Base-by-base conservation (phyloP, 495 filamentous ascomycete species). In the Tetracladium marchalianum region DNA sequence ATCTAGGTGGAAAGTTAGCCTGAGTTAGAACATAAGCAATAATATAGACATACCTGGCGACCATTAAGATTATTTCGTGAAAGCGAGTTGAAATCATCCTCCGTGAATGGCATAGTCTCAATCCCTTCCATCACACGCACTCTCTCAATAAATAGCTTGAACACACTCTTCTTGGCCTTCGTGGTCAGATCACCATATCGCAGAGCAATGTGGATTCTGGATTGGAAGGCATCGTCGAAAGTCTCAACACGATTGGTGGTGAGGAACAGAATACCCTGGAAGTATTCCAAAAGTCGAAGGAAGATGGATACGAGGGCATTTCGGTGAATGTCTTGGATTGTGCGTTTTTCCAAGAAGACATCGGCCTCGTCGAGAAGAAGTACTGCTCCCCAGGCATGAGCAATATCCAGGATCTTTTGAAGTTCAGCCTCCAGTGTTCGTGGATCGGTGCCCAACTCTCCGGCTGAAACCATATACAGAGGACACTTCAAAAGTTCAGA, bases 301-400 rank as follows among this genome's bases (percentile, higher is more conserved):
- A 86, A 85, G 58, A 90, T 80, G 46, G 78, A 82, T 15, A 90
- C 85, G 0, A 90, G 70, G 1, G 82, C 81, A 55, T 90, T 90
- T 44, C 85, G 75, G 53, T 77, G 73, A 50, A 90, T 77, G 52
- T 90, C 82, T 49, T 77, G 71, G 33, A 81, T 72, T 1, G 74
- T 78, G 13, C 85, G 79, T 43, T 80, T 73, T 65, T 89, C 85
- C 11, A 88, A 64, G 68, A 88, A 88, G 15, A 88, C 82, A 55
- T 88, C 84, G 31, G 84, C 84, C 61, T 88, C 84, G 57, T 87
- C 84, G 1, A 89, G 70, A 0, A 89, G 70, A 0, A 89, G 68
- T 22, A 89, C 78, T 2, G 87, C 87, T 13, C 85, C 88, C 88
- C 89, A 94, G 2, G 78, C 78, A 59, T 90, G 86, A 13, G 85